Evolutionary conservation across 495 filamentous ascomycete genomes (phyloP).

Genomic region (Hyaloscypha variabilis): DNA sequence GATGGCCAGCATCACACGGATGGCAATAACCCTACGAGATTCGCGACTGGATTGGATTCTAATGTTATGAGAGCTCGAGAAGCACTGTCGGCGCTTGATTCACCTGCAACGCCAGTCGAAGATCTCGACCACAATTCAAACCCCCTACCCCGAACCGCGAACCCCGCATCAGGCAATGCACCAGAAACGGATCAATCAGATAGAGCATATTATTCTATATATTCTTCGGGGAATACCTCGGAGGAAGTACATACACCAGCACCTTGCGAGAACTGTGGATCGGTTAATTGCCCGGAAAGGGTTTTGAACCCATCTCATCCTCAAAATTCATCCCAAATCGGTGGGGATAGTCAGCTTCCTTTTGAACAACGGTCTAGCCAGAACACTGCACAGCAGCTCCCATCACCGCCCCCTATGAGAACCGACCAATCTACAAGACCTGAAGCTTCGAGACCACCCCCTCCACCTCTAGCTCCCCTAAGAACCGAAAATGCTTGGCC

Average conservation of each 20-base stretch:
- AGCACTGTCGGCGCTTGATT: background rate
- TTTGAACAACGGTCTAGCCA: slow-evolving; percentile 4
- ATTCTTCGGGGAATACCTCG: too few species aligned
- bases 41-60: background rate
- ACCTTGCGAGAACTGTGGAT: background rate
- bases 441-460: background rate
- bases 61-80: background rate
- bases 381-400: background rate
- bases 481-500: too few species aligned
- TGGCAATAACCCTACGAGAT: slow-evolving; percentile 1
- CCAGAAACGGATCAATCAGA: background rate
- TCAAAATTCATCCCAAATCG: slow-evolving; percentile 3
- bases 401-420: background rate
- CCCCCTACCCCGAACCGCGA: background rate
- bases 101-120: background rate
- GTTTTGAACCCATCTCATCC: background rate
- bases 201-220: background rate
- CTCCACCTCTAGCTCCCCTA: too few species aligned
- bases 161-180: background rate
- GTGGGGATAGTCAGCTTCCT: slow-evolving; percentile 1
- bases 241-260: background rate
- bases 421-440: slow-evolving; percentile 3
- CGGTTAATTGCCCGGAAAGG: background rate
- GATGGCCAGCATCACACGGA: background rate
- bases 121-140: slow-evolving; percentile 3